These are phyloP conservation scores for Macrolepiota albuminosa DNA, from an alignment of 768 basidiomycete genomes.

Conservation along the genomic window DNA sequence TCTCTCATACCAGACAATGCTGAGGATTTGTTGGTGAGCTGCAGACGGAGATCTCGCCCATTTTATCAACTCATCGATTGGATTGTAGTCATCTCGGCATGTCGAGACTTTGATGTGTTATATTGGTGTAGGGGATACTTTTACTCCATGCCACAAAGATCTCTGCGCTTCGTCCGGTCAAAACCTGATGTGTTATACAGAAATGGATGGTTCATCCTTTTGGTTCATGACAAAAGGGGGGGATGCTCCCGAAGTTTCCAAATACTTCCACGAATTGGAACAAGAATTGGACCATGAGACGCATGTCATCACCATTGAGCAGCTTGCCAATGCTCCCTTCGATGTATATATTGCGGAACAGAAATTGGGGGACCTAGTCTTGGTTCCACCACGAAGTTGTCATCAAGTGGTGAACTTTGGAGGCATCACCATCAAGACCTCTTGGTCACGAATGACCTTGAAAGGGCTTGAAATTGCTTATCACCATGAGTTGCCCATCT, in stretches of 20 bases:
- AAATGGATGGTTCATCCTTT: slow-evolving; percentile 65
- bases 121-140: slow-evolving; percentile 76
- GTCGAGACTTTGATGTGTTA: slow-evolving; percentile 87
- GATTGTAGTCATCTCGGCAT: slow-evolving; percentile 32
- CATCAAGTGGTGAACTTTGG: slow-evolving; percentile 84
- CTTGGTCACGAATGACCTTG: slow-evolving; percentile 84
- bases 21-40: slow-evolving; percentile 51
- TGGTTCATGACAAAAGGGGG: slow-evolving; percentile 83
- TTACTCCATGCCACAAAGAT: slow-evolving; percentile 83
- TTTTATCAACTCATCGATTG: background rate
- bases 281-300: slow-evolving; percentile 73
- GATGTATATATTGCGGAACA: slow-evolving; percentile 69
- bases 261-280: slow-evolving; percentile 53
- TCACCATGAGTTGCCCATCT: slow-evolving; percentile 73
- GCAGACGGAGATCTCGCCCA: background rate
- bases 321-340: slow-evolving; percentile 65
- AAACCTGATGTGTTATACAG: slow-evolving; percentile 82
- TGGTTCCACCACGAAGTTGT: slow-evolving; percentile 76
- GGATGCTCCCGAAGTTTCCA: slow-evolving; percentile 46
- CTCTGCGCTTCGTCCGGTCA: slow-evolving; percentile 81
- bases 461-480: slow-evolving; percentile 54
- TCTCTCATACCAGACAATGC: slow-evolving; percentile 45
- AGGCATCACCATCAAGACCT: slow-evolving; percentile 77
- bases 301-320: slow-evolving; percentile 55
- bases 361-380: slow-evolving; percentile 69